Evolutionary conservation across 2,329 filamentous ascomycete genomes (phyloP).

Genomic region (Dendryphion nanum): DNA sequence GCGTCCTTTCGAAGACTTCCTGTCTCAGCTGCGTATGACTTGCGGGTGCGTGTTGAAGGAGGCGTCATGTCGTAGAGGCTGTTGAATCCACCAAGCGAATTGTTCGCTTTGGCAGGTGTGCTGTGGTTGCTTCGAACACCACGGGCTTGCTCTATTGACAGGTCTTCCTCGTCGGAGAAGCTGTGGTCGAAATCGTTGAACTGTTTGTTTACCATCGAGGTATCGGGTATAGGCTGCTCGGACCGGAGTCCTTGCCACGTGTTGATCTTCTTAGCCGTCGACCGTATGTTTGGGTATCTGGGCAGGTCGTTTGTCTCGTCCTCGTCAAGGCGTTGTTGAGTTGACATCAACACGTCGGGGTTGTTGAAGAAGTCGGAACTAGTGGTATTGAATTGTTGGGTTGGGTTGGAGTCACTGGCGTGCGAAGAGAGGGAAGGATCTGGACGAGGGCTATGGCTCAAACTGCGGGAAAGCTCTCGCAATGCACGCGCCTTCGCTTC

Average conservation of each 20-base stretch:
- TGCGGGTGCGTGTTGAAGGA: conserved; percentile 38
- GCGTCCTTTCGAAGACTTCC: conserved; percentile 45
- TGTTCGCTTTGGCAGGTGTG: conserved; percentile 47
- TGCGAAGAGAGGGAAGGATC: conserved; percentile 29
- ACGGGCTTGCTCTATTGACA: conserved; percentile 59
- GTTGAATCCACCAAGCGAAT: conserved; percentile 50
- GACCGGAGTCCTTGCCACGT: conserved; percentile 36
- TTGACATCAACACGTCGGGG: conserved; percentile 39
- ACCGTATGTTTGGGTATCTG: conserved; percentile 34
- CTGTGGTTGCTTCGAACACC: conserved; percentile 42
- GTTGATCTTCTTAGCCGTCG: conserved; percentile 38
- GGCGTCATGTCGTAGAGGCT: conserved; percentile 50
- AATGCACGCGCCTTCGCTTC: conserved; percentile 39
- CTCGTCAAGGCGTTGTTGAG: conserved; percentile 37
- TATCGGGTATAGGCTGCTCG: conserved; percentile 34
- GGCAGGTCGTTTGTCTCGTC: conserved; percentile 35
- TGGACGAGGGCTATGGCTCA: conserved; percentile 33
- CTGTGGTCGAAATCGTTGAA: conserved; percentile 44
- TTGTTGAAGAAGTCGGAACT: conserved; percentile 32
- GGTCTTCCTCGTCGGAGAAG: conserved; percentile 43
- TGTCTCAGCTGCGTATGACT: conserved; percentile 30
- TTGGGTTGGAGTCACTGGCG: conserved; percentile 38
- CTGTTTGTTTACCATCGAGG: conserved; percentile 39
- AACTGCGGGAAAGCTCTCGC: conserved; percentile 35
- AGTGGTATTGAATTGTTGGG: conserved; percentile 26